These are phyloP conservation scores for Rhizoclosmatium sp. DNA, from an alignment of 192 early-diverging fungal genomes.

Conservation along the genomic window DNA sequence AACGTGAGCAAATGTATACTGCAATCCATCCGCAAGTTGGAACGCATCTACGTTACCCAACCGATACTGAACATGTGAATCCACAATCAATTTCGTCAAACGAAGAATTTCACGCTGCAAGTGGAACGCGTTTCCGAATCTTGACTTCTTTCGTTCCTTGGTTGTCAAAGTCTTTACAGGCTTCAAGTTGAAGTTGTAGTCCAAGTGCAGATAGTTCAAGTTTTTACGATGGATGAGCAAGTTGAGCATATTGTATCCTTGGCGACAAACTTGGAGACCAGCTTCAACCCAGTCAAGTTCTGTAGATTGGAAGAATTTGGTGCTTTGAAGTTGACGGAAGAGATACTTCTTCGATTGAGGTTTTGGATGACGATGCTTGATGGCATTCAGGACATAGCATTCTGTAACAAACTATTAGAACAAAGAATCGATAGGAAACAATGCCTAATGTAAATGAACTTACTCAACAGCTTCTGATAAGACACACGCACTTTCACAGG, in stretches of 20 bases:
- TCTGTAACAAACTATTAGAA: constrained; percentile 52
- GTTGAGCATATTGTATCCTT: constrained; percentile 99
- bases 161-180: constrained; percentile 99
- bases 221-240: constrained; percentile 98
- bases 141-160: constrained; percentile 98
- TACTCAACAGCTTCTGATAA: constrained; percentile 90
- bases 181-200: constrained; percentile 99
- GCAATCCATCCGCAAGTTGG: constrained; percentile 98
- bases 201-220: constrained; percentile 96
- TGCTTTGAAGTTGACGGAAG: constrained; percentile 92
- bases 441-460: neutral
- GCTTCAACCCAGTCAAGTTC: constrained; percentile 99
- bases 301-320: constrained; percentile 99
- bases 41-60: constrained; percentile 98
- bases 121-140: constrained; percentile 99
- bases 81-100: constrained; percentile 95
- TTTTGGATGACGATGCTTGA: constrained; percentile 88
- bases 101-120: constrained; percentile 95
- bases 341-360: constrained; percentile 92
- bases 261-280: constrained; percentile 95
- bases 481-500: constrained; percentile 99
- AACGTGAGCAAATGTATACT: constrained; percentile 98
- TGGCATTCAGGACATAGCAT: constrained; percentile 92
- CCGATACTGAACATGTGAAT: constrained; percentile 97
- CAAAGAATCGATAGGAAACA: neutral